These are phyloP conservation scores for Cyberlindnera euphorbiae DNA, from an alignment of 805 yeast genomes.

Conservation along the genomic window DNA sequence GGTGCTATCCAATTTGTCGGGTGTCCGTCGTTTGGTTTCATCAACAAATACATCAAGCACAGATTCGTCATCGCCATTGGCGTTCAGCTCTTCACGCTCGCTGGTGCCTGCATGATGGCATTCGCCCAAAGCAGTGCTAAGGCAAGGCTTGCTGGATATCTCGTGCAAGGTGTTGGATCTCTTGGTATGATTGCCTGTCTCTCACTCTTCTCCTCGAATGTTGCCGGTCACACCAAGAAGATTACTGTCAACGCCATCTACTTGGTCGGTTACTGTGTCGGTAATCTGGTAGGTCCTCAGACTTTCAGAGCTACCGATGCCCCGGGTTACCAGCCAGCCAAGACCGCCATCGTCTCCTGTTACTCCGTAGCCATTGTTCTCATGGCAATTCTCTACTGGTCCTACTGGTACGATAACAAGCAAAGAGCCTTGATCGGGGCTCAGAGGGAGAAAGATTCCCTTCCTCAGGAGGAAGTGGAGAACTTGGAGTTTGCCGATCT, in stretches of 20 bases:
- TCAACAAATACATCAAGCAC: conserved; percentile 19
- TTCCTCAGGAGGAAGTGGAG: conserved; percentile 4
- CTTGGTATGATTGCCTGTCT: conserved; percentile 31
- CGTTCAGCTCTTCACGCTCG: conserved; percentile 19
- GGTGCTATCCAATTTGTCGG: conserved; percentile 11
- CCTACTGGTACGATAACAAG: conserved; percentile 28
- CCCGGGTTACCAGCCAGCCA: conserved; percentile 47
- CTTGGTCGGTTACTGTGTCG: conserved; percentile 60
- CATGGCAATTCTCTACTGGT: neutral
- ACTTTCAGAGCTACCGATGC: conserved; percentile 53
- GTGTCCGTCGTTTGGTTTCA: conserved; percentile 16
- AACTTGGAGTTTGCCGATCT: conserved; percentile 34
- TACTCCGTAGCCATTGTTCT: conserved; percentile 5
- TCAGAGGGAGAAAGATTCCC: conserved; percentile 4
- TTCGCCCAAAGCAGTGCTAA: conserved; percentile 29
- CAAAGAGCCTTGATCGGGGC: conserved; percentile 5
- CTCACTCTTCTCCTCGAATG: conserved; percentile 38
- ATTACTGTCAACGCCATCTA: conserved; percentile 51
- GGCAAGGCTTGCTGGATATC: conserved; percentile 23
- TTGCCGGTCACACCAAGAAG: conserved; percentile 71
- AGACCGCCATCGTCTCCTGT: conserved; percentile 7
- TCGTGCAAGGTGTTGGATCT: conserved; percentile 31
- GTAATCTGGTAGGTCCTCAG: conserved; percentile 70
- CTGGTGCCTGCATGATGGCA: conserved; percentile 30
- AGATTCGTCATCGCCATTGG: conserved; percentile 21